Evolutionary conservation across 768 basidiomycete genomes (phyloP).

Genomic region (Ramaria rubella): DNA sequence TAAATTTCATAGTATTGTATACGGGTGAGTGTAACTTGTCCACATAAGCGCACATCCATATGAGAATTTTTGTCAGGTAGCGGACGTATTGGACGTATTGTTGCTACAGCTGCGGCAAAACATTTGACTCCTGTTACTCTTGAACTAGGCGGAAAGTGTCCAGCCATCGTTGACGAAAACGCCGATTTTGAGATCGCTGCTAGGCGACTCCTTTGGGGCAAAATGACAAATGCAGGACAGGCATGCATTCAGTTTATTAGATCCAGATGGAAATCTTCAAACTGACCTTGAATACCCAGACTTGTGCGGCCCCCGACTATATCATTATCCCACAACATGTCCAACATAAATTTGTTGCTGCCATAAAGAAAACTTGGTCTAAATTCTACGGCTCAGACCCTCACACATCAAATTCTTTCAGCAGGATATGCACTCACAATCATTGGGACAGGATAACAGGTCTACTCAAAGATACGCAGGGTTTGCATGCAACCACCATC

Average conservation of each 20-base stretch:
- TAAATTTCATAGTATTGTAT: slow-evolving; percentile 43
- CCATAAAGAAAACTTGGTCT: slow-evolving; percentile 35
- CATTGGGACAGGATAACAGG: slow-evolving; percentile 50
- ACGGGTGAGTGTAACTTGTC: slow-evolving; percentile 34
- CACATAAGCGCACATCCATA: not conserved
- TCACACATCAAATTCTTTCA: slow-evolving; percentile 36
- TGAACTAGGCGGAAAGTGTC: slow-evolving; percentile 60
- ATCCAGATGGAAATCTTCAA: not conserved
- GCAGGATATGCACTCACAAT: slow-evolving; percentile 45
- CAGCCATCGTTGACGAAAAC: slow-evolving; percentile 64
- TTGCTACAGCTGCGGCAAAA: slow-evolving; percentile 71
- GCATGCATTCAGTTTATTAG: slow-evolving; percentile 2
- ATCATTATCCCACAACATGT: slow-evolving; percentile 34
- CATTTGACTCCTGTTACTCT: slow-evolving; percentile 61
- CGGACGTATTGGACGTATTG: slow-evolving; percentile 55
- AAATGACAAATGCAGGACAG: slow-evolving; percentile 23
- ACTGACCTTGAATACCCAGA: slow-evolving; percentile 15
- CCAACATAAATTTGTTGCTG: slow-evolving; percentile 42
- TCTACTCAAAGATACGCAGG: slow-evolving; percentile 49
- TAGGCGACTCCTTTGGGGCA: slow-evolving; percentile 74
- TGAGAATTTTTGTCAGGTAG: slow-evolving; percentile 24
- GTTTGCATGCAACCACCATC: slow-evolving; percentile 17
- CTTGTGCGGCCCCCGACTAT: slow-evolving; percentile 33
- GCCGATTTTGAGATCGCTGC: slow-evolving; percentile 62
- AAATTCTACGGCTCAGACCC: slow-evolving; percentile 46